Conservation (phyloP, 1,139 yeast species). For the Yamadazyma dushanensis region DNA sequence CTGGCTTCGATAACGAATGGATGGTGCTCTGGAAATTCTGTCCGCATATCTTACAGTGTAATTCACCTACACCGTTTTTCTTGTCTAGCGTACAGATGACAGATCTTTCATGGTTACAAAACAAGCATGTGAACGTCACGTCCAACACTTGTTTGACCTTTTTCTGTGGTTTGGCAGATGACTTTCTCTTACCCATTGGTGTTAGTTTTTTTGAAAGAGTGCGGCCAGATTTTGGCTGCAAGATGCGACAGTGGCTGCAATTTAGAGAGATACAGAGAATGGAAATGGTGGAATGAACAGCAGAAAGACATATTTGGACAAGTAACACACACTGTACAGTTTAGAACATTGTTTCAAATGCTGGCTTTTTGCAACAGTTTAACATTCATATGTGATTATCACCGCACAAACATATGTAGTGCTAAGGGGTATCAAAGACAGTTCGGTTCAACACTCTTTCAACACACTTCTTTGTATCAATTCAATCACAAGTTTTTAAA, state of each 20-base stretch:
- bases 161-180: conserved; percentile 80
- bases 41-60: conserved; percentile 92
- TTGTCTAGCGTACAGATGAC: conserved; percentile 88
- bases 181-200: conserved; percentile 86
- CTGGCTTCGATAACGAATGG: conserved; percentile 80
- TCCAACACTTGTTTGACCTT: conserved; percentile 79
- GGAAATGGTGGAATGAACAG: no score
- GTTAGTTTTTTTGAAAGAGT: background rate
- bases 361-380: no score
- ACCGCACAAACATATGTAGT: no score
- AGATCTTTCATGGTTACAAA: conserved; percentile 94
- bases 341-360: no score
- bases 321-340: no score
- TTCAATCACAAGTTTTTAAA: no score
- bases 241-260: background rate
- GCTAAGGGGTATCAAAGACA: no score
- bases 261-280: no score
- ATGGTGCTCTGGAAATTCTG: conserved; percentile 90
- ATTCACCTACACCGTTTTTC: conserved; percentile 78
- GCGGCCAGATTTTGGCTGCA: background rate
- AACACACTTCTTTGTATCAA: no score
- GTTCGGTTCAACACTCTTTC: no score
- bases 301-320: no score
- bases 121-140: conserved; percentile 84
- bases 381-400: no score